Evolutionary conservation across 495 filamentous ascomycete genomes (phyloP), one percentile per base, ranked within the genome.

Genomic region (Neurospora cerealis): DNA sequence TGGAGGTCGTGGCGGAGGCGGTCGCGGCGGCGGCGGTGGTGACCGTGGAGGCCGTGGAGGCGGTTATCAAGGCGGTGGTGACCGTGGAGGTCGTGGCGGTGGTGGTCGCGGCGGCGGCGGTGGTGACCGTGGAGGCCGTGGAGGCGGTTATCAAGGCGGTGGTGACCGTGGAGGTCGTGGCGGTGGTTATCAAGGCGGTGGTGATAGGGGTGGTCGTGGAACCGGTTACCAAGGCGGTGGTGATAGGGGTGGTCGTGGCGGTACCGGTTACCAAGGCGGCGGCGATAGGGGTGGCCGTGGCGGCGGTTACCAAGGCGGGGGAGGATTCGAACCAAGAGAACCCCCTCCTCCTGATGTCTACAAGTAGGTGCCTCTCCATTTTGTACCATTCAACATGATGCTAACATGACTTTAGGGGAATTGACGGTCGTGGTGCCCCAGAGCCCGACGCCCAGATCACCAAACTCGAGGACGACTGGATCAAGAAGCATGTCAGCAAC

Each of bases 391-490:
- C 44, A 28, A 32, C 28, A 66, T 24, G 70, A 73, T 72, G 40
- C 73, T 77, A 19, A 78, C 54, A 48, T 7, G 21, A 11, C 36
- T 9, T 11, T 28, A 48, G 71, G 28, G 24, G 19, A 21, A 72
- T 77, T 73, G 54, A 62, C 15, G 54, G 54, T 62, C 54, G 54
- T 19, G 54, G 54, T 34, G 54, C 54, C 28, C 78, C 79, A 11
- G 44, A 39, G 2, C 81, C 84, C 2, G 81, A 85, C 17, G 28
- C 72, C 0, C 9, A 66, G 0, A 74, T 86, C n/a, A 81, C 77
- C 0, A 48, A 74, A 17, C 76, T 86, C 1, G 84, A 86, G 66
- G 72, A 85, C 69, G 71, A 72, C 21, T 77, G 81, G 70, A 72
- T 85, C 54, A 66, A 74, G 21, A 70, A 76, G 8, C 66, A 74